Evolutionary conservation across 495 filamentous ascomycete species (phyloP), one percentile per base, ranked within the genome.

Genomic region (Cercophora scortea): DNA sequence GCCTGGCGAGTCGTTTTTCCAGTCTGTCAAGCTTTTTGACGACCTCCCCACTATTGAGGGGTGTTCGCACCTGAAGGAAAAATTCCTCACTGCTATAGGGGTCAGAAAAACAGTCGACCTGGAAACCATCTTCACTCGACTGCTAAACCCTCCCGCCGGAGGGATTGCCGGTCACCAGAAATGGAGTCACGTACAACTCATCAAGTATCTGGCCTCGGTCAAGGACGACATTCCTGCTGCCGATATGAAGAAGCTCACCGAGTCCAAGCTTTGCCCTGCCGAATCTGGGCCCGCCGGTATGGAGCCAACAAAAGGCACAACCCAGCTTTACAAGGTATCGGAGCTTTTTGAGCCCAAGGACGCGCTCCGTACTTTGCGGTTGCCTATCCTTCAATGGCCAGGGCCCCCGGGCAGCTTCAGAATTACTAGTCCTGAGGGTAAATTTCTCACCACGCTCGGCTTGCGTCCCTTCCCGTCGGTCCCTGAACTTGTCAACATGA

Each of bases 181-280:
- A 74, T 95, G 87, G 89, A 94, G 84, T 57, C 93, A 97, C 64
- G 83, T 94, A 43, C 91, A 97, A 58, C 76, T 99, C 13, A 92
- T 99, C 68, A 88, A 85, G 54, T 99, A 99, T 59, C 79, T 99
- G 41, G 79, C 88, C 9, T 92, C 90, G 13, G 90, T 99, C 8
- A 80, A 81, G 48, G 81, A 90, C 45, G 94, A 99, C 61, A 96
- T 99, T 50, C 94, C 93, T 8, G 59, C 68, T 10, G 85, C 84
- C 34, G 94, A 99, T 65, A 79, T 96, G 49, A 83, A 80, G 55
- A 85, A 85, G 55, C 79, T 99, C 32, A 86, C 76, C 36, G 76
- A 79, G 33, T 87, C 87, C 1, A 81, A 80, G 18, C 86, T 96
- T 32, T 95, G 90, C 56, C 87, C 86, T 40, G 86, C 89, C 2